A percentile compares a stretch with the other conserved stretches of the same genome.
phyloP scores from a whole-genome alignment of 768 basidiomycete species.

The Pulveroboletus sp. region DNA sequence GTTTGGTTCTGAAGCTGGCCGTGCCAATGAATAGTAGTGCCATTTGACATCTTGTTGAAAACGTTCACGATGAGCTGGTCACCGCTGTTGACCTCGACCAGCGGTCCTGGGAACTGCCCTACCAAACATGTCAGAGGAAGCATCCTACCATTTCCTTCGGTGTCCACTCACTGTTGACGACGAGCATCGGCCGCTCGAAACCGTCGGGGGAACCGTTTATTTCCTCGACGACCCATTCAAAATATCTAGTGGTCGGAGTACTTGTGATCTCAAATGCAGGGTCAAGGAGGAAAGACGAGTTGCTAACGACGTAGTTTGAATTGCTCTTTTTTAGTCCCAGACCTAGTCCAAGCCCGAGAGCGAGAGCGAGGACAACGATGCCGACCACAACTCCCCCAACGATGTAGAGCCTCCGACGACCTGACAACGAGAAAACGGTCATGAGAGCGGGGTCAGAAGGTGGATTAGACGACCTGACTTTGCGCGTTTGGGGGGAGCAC shows the following conservation, averaged over 20 bases:
- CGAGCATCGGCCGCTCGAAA: constrained; percentile 38
- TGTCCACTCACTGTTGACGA: constrained; percentile 39
- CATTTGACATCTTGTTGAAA: constrained; percentile 29
- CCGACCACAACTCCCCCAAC: constrained; percentile 12
- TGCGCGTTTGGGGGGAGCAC: neutral
- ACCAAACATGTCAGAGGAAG: constrained; percentile 1
- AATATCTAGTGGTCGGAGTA: constrained; percentile 38
- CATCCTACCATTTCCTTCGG: neutral
- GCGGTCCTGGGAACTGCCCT: constrained; percentile 34
- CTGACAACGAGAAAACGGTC: constrained; percentile 5
- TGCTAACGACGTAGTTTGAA: constrained; percentile 16
- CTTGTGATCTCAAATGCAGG: constrained; percentile 22
- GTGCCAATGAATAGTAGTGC: constrained; percentile 33
- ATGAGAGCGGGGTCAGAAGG: neutral
- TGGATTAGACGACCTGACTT: constrained; percentile 7
- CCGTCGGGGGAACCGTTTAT: constrained; percentile 40
- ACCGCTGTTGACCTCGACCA: constrained; percentile 33
- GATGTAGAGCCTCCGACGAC: constrained; percentile 17
- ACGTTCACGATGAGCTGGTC: constrained; percentile 34
- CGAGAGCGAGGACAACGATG: constrained; percentile 18
- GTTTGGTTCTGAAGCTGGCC: constrained; percentile 41
- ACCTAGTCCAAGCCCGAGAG: constrained; percentile 28
- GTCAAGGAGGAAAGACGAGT: constrained; percentile 29
- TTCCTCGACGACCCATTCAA: constrained; percentile 39
- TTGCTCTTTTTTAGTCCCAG: constrained; percentile 22